Conservation (phyloP, 1,284 basidiomycete species). For the Marasmius sp. region DNA sequence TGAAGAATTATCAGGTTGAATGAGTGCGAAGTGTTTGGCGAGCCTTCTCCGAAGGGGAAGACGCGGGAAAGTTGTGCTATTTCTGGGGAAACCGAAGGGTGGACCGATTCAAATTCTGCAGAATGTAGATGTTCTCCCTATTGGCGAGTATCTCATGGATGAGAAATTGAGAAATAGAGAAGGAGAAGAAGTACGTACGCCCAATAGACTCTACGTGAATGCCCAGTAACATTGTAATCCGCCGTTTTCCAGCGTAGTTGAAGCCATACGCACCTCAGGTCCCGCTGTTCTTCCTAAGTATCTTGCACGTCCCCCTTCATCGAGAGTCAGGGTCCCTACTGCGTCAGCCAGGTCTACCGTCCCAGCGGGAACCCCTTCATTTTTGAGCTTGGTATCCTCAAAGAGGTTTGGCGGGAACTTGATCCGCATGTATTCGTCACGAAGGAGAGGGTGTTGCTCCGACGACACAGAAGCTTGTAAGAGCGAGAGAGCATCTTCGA, state of each 20-base stretch:
- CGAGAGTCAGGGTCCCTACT: constrained; percentile 61
- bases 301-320: constrained; percentile 49
- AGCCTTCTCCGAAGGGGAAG: constrained; percentile 6
- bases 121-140: no score
- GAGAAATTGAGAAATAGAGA: no score
- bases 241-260: no score
- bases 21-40: not conserved
- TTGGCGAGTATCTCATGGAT: no score
- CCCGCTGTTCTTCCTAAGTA: not conserved
- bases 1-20: constrained; percentile 12
- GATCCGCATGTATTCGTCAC: constrained; percentile 58
- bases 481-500: constrained; percentile 67
- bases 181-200: no score
- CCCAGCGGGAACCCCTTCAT: no score
- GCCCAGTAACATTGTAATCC: no score
- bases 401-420: constrained; percentile 54
- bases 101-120: no score
- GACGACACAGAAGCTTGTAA: constrained; percentile 59
- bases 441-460: constrained; percentile 64
- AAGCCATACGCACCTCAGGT: not conserved
- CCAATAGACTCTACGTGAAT: no score
- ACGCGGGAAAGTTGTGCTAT: constrained; percentile 4
- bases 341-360: constrained; percentile 38
- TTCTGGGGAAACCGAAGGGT: not conserved
- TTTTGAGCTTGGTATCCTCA: constrained; percentile 22